Evolutionary conservation across 768 basidiomycete species (phyloP).

Genomic region (Tylopilus balloui): DNA sequence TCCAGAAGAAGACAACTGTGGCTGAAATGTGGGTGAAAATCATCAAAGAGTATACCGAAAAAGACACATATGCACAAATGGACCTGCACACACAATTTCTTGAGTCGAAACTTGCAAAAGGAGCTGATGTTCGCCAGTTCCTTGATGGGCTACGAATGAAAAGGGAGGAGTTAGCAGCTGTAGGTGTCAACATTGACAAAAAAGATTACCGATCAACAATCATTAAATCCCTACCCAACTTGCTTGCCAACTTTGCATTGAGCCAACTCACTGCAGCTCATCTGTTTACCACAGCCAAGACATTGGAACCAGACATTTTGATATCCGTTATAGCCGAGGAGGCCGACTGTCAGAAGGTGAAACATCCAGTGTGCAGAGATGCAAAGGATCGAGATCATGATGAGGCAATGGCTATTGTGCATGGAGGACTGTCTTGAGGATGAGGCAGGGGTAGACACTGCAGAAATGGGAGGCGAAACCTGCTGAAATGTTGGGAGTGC

Average conservation of each 20-base stretch:
- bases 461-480: too few species aligned
- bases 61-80: background rate
- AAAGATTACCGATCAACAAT: background rate
- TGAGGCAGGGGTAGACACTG: too few species aligned
- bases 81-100: background rate
- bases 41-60: too few species aligned
- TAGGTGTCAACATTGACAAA: background rate
- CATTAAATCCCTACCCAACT: background rate
- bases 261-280: background rate
- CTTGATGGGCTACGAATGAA: background rate
- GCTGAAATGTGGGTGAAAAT: too few species aligned
- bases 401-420: too few species aligned
- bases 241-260: background rate
- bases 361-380: too few species aligned
- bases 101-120: too few species aligned
- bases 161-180: background rate
- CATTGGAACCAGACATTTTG: background rate
- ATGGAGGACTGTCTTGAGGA: too few species aligned
- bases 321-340: background rate
- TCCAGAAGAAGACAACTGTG: too few species aligned
- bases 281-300: background rate
- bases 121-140: background rate
- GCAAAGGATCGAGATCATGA: too few species aligned
- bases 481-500: too few species aligned
- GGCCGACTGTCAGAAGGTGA: background rate